These are phyloP conservation scores for Penstemon barbatus DNA, from an alignment of 257 asterid genomes.

Conservation along the genomic window DNA sequence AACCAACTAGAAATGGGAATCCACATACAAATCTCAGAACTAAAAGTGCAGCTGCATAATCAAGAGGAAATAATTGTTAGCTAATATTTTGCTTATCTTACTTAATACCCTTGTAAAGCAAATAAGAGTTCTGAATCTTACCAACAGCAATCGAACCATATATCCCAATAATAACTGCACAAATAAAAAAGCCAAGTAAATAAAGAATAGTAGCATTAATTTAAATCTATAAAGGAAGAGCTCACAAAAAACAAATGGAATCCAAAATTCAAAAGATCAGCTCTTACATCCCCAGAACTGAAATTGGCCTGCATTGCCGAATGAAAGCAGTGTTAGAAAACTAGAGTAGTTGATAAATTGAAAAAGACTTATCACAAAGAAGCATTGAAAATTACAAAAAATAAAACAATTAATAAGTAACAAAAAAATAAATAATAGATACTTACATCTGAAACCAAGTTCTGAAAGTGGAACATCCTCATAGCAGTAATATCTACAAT, in stretches of 20 bases:
- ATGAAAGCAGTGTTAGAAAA: constrained; percentile 29
- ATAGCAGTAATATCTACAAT: constrained; percentile 40
- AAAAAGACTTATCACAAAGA: background rate
- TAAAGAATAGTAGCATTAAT: constrained; percentile 20
- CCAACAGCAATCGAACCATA: constrained; percentile 31
- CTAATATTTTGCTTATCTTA: background rate
- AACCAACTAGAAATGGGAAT: constrained; percentile 36
- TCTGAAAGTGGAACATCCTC: constrained; percentile 38
- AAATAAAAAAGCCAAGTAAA: constrained; percentile 14
- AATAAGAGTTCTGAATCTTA: constrained; percentile 28
- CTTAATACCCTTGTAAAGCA: background rate
- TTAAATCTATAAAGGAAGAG: constrained; percentile 11
- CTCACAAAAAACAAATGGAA: constrained; percentile 4
- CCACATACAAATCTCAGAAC: constrained; percentile 40
- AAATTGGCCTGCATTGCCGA: constrained; percentile 48
- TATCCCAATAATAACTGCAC: constrained; percentile 28
- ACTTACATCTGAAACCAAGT: constrained; percentile 41
- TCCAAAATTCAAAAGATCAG: constrained; percentile 23
- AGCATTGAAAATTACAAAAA: background rate
- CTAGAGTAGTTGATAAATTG: background rate
- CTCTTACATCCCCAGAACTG: constrained; percentile 45
- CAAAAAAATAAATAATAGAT: background rate
- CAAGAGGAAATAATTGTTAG: background rate
- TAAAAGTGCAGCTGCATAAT: constrained; percentile 33
- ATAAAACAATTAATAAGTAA: background rate